Conservation (phyloP, 352 stramenopile genomes). For the Thraustochytrium sp. region DNA sequence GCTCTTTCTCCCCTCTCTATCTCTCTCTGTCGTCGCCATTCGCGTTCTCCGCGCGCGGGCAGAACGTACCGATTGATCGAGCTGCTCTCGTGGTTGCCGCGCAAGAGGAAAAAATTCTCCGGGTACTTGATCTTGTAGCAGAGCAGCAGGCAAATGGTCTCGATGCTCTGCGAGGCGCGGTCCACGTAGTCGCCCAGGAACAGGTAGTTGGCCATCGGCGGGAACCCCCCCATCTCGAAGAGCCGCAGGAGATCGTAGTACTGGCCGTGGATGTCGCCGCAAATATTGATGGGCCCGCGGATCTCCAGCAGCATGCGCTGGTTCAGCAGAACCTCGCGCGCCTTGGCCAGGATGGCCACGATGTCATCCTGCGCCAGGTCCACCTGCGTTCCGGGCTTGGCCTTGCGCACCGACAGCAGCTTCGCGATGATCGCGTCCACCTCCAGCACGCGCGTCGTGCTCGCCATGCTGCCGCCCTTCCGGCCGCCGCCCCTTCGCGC, state of each 20-base stretch:
- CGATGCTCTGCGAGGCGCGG: slow-evolving; percentile 50
- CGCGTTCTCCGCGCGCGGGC: neutral
- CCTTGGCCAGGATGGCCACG: slow-evolving; percentile 59
- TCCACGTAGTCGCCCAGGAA: slow-evolving; percentile 74
- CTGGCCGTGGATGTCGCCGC: slow-evolving; percentile 89
- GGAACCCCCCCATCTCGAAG: slow-evolving; percentile 86
- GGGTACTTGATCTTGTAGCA: slow-evolving; percentile 54
- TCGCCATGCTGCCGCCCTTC: neutral
- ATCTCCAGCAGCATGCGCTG: slow-evolving; percentile 90
- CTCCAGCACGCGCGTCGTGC: slow-evolving; percentile 28
- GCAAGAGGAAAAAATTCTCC: slow-evolving; percentile 52
- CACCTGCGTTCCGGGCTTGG: slow-evolving; percentile 56
- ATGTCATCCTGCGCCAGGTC: slow-evolving; percentile 44
- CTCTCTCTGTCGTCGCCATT: neutral
- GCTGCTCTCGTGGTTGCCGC: slow-evolving; percentile 51
- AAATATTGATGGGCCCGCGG: slow-evolving; percentile 90
- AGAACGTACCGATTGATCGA: slow-evolving; percentile 53
- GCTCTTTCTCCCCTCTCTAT: neutral
- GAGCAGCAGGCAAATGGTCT: slow-evolving; percentile 52
- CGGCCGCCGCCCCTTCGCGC: neutral
- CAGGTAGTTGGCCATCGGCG: slow-evolving; percentile 87
- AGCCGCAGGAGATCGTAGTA: slow-evolving; percentile 94
- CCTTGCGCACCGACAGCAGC: slow-evolving; percentile 72
- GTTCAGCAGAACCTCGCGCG: slow-evolving; percentile 72
- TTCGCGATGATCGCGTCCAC: slow-evolving; percentile 78